Base-by-base conservation (phyloP, 2,329 filamentous ascomycete species). In the Ascochyta pisi region DNA sequence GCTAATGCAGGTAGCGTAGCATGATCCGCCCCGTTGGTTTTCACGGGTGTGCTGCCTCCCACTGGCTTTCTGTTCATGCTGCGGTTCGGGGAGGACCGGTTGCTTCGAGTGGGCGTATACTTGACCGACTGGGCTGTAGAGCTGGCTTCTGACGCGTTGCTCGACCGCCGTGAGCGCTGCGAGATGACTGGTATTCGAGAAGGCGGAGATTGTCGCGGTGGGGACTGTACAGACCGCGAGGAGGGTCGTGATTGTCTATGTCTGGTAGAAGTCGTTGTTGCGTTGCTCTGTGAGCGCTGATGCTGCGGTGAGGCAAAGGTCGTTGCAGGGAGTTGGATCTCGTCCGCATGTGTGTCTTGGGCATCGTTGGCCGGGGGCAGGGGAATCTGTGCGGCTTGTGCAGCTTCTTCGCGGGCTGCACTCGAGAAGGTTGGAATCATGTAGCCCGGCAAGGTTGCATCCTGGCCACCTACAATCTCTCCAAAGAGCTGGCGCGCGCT, bases 51-150 rank as follows among this genome's bases (percentile, higher is more conserved):
- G 22, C 42, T 52, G 26, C 40, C 46, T 15, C 51, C 58, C 16
- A 61, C 53, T 23, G 64, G 61, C 15, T 51, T 57, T 47, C 68
- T 62, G 55, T 58, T 58, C 39, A 64, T 54, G 26, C 40, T 44
- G 16, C 66, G 61, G 7, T 67, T 68, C 19, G 72, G 69, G 19
- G 73, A 74, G 8, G 60, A 63, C 44, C 63, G 63, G 27, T 65
- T 66, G 61, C 69, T 67, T 52, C 64, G 61, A 13, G 66, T 69
- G 10, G 66, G 66, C 13, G 68, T 68, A 44, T 69, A 68, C 39
- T 66, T 73, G 6, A 66, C 65, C 6, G 73, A 75, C 8, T 64
- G 67, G n/a, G 60, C 71, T 16, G 74, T 74, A 3, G 73, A 71
- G 49, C 66, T 70, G 15, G 71, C 73, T 37, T 75, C 72, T 50